phyloP scores from a whole-genome alignment of 257 asterid genomes.

The Dorcoceras hygrometricum region DNA sequence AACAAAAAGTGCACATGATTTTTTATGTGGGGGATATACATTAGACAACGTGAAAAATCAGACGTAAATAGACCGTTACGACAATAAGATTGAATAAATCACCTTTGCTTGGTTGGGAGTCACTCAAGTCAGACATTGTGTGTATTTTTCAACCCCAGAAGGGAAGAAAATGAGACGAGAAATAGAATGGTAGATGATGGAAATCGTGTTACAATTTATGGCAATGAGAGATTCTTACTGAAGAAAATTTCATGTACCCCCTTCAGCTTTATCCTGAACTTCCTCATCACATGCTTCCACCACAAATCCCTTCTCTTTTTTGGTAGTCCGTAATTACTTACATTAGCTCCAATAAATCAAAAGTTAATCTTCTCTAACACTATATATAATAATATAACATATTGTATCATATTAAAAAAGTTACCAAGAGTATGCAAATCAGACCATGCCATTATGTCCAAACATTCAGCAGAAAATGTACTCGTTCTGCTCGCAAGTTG shows the following conservation, averaged over 20 bases:
- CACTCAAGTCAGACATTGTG: too few relatives aligned
- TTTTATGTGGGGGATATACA: too few relatives aligned
- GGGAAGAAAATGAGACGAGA: neutral
- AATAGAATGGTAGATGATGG: constrained; percentile 14
- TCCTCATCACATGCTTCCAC: constrained; percentile 30
- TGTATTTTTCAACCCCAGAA: neutral
- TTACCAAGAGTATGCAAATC: too few relatives aligned
- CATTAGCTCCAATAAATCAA: neutral
- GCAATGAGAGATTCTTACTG: constrained; percentile 4
- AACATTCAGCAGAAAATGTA: neutral
- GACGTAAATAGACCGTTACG: too few relatives aligned
- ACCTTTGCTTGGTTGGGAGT: too few relatives aligned
- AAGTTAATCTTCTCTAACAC: neutral
- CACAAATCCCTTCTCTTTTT: constrained; percentile 16
- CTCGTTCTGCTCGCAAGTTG: too few relatives aligned
- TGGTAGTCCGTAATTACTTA: neutral
- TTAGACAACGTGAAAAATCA: too few relatives aligned
- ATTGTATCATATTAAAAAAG: neutral
- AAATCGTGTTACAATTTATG: neutral
- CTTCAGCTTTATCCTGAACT: constrained; percentile 20
- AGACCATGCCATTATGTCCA: neutral
- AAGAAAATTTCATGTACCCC: constrained; percentile 16
- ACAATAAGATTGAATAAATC: too few relatives aligned
- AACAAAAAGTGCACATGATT: too few relatives aligned
- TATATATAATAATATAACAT: too few relatives aligned